Conservation (phyloP, 768 basidiomycete species). For the Hypholoma fasciculare region DNA sequence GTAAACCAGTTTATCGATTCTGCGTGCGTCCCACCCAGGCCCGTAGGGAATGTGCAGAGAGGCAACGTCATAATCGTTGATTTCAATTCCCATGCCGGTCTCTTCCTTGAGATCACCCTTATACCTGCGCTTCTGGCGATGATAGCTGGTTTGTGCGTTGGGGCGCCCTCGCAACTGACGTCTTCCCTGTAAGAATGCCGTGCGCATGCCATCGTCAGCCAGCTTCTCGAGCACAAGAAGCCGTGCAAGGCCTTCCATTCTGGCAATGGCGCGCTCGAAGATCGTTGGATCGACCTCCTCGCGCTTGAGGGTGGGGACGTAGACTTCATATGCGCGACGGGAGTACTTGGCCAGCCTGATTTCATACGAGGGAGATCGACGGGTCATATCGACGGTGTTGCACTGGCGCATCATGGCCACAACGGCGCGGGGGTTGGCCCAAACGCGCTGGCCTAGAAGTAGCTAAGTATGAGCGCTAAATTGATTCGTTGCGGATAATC, state of each 20-base stretch:
- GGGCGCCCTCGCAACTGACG: slow-evolving; percentile 53
- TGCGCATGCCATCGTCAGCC: slow-evolving; percentile 41
- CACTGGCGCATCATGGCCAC: slow-evolving; percentile 67
- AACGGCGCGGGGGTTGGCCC: slow-evolving; percentile 60
- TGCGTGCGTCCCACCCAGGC: slow-evolving; percentile 56
- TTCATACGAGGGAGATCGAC: slow-evolving; percentile 68
- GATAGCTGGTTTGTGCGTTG: slow-evolving; percentile 25
- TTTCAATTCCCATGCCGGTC: slow-evolving; percentile 42
- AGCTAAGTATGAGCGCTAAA: neutral
- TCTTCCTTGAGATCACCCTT: slow-evolving; percentile 59
- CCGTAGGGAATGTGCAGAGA: slow-evolving; percentile 64
- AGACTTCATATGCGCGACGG: slow-evolving; percentile 53
- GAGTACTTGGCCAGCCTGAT: slow-evolving; percentile 62
- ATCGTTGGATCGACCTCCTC: slow-evolving; percentile 62
- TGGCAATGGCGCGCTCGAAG: slow-evolving; percentile 56
- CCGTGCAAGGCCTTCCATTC: slow-evolving; percentile 60
- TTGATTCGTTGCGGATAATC: neutral
- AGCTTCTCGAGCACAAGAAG: slow-evolving; percentile 64
- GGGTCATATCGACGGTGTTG: slow-evolving; percentile 61
- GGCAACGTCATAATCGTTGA: slow-evolving; percentile 59
- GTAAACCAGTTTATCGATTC: slow-evolving; percentile 53
- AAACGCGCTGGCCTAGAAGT: slow-evolving; percentile 44
- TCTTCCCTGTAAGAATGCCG: slow-evolving; percentile 46
- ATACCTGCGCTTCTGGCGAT: slow-evolving; percentile 36
- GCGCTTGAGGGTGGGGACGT: slow-evolving; percentile 51